These are phyloP conservation scores for Emergomyces africanus DNA, from an alignment of 2,329 filamentous ascomycete genomes.

Conservation along the genomic window DNA sequence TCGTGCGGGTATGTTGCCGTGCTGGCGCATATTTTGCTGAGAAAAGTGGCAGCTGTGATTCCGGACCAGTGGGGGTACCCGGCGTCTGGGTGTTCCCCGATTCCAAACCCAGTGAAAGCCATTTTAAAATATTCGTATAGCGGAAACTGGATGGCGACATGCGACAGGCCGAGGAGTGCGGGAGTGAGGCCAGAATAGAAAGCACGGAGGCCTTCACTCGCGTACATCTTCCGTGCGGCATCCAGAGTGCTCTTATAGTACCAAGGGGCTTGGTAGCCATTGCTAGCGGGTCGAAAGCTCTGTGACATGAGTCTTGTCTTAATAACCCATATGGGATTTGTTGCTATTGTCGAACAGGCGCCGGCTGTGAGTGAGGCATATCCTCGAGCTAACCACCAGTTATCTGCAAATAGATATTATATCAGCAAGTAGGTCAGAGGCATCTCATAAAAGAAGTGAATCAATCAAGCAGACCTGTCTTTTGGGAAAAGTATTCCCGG, in stretches of 20 bases:
- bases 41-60: constrained; percentile 73
- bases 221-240: constrained; percentile 93
- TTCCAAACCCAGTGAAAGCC: constrained; percentile 76
- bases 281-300: constrained; percentile 33
- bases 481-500: constrained; percentile 57
- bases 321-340: constrained; percentile 99
- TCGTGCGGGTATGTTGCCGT: constrained; percentile 96
- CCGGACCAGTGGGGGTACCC: constrained; percentile 64
- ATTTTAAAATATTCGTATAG: constrained; percentile 90
- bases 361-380: constrained; percentile 86
- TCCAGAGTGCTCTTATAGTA: constrained; percentile 84
- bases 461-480: constrained; percentile 42
- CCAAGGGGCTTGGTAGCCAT: constrained; percentile 50
- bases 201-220: constrained; percentile 69
- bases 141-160: constrained; percentile 95
- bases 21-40: constrained; percentile 90
- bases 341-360: constrained; percentile 82
- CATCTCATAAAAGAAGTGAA: background rate
- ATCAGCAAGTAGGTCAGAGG: constrained; percentile 9
- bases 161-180: constrained; percentile 78
- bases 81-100: constrained; percentile 56
- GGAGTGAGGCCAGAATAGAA: constrained; percentile 95
- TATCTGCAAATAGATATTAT: constrained; percentile 39
- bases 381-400: constrained; percentile 65
- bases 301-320: constrained; percentile 98